Evolutionary conservation across 495 filamentous ascomycete species (phyloP).

Genomic region (Penicillium manginii): DNA sequence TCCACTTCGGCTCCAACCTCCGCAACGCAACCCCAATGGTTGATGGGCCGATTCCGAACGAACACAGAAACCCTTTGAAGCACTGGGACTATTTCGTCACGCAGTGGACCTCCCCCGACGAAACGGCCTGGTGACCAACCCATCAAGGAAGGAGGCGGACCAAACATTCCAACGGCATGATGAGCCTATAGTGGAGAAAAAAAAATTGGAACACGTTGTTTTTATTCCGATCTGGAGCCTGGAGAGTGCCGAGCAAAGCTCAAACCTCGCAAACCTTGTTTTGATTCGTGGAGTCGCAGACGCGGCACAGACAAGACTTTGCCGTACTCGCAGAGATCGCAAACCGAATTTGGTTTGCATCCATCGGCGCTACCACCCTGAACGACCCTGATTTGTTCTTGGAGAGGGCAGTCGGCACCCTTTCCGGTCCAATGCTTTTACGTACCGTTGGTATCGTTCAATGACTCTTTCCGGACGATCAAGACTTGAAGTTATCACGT

Average conservation of each 20-base stretch:
- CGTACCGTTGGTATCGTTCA: not conserved
- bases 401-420: not conserved
- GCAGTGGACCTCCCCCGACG: conserved; percentile 2
- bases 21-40: conserved; percentile 8
- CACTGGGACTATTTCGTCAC: conserved; percentile 1
- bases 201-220: conserved; percentile 4
- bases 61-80: not conserved
- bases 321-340: conserved; percentile 16
- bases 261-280: conserved; percentile 13
- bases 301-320: conserved; percentile 9
- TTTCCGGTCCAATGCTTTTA: not conserved
- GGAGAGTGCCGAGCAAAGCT: conserved; percentile 17
- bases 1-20: conserved; percentile 5
- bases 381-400: conserved; percentile 22
- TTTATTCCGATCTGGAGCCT: conserved; percentile 27
- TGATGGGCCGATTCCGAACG: conserved; percentile 3
- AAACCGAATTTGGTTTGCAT: conserved; percentile 18
- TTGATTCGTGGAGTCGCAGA: conserved; percentile 18
- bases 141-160: conserved; percentile 1
- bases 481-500: not conserved
- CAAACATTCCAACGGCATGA: conserved; percentile 3
- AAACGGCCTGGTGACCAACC: conserved; percentile 5
- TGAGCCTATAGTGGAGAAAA: conserved; percentile 12
- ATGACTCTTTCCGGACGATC: not conserved
- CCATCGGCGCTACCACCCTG: conserved; percentile 23